Conservation (phyloP, 768 basidiomycete species). For the Lanmaoa rubissima region DNA sequence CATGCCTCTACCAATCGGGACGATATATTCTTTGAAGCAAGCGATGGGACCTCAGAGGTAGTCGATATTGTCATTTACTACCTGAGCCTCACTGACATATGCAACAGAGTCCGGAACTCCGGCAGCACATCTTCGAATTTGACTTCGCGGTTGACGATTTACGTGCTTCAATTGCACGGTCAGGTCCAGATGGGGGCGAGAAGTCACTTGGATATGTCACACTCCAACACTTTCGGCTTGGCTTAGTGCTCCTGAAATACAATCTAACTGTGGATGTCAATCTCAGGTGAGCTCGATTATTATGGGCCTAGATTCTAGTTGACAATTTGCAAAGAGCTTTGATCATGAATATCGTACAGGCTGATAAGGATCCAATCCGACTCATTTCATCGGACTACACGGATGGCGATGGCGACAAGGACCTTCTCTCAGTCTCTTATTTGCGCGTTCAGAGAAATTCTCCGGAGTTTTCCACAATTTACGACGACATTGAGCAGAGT, state of each 20-base stretch:
- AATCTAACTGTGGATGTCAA: slow-evolving; percentile 86
- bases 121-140: slow-evolving; percentile 74
- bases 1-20: slow-evolving; percentile 41
- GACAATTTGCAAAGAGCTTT: slow-evolving; percentile 52
- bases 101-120: slow-evolving; percentile 35
- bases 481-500: slow-evolving; percentile 85
- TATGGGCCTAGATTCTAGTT: background rate
- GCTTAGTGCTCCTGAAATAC: slow-evolving; percentile 73
- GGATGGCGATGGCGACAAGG: slow-evolving; percentile 43
- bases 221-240: slow-evolving; percentile 74
- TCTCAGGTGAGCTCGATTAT: slow-evolving; percentile 52
- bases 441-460: slow-evolving; percentile 76
- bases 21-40: slow-evolving; percentile 72
- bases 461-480: slow-evolving; percentile 76
- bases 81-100: background rate
- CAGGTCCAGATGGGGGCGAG: slow-evolving; percentile 59
- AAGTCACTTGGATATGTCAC: slow-evolving; percentile 74
- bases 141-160: slow-evolving; percentile 85
- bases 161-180: slow-evolving; percentile 75
- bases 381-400: slow-evolving; percentile 63
- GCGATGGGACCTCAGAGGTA: slow-evolving; percentile 58
- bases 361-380: slow-evolving; percentile 48
- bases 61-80: slow-evolving; percentile 9
- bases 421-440: slow-evolving; percentile 80
- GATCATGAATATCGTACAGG: slow-evolving; percentile 69